Percentiles rank a stretch among this genome's conserved stretches.
Evolutionary conservation across 2,329 filamentous ascomycete genomes (phyloP).

Genomic region (Dryadomyces quercus-mongolicae): DNA sequence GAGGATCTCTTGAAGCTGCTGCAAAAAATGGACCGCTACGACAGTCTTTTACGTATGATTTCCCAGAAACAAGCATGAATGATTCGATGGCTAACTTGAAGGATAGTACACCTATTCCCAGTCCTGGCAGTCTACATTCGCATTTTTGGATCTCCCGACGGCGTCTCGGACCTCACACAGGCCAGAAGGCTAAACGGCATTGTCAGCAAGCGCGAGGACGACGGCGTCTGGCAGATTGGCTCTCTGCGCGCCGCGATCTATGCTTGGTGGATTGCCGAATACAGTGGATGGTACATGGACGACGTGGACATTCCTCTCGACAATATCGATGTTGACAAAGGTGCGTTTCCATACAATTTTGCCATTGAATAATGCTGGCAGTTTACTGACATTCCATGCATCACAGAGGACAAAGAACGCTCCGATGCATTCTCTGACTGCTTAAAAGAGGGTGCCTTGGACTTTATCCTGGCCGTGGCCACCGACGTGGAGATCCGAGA

Average conservation of each 20-base stretch:
- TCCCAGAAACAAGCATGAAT: conserved; percentile 1
- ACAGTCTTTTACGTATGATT: conserved; percentile 41
- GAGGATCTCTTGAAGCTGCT: conserved; percentile 55
- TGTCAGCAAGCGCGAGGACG: conserved; percentile 54
- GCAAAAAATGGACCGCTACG: conserved; percentile 64
- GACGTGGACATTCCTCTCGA: conserved; percentile 47
- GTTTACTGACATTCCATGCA: not conserved
- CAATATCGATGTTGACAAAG: conserved; percentile 51
- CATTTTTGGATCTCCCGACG: conserved; percentile 67
- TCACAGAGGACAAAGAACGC: conserved; percentile 52
- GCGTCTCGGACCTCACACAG: conserved; percentile 52
- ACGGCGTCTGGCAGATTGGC: conserved; percentile 57
- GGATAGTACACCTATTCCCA: conserved; percentile 68
- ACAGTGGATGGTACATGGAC: conserved; percentile 80
- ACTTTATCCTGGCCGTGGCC: conserved; percentile 78
- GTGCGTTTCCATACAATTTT: conserved; percentile 18
- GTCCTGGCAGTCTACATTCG: conserved; percentile 65
- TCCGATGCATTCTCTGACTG: conserved; percentile 63
- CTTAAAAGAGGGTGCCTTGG: conserved; percentile 79
- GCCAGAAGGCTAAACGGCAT: conserved; percentile 58
- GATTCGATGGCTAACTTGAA: not conserved
- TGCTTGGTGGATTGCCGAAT: conserved; percentile 85
- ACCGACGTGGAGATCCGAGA: conserved; percentile 69
- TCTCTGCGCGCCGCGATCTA: conserved; percentile 69
- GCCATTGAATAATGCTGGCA: conserved; percentile 7